A percentile compares a stretch with the other conserved stretches of the same genome.
phyloP scores from a whole-genome alignment of 805 yeast species.

The Candida hispaniensis region DNA sequence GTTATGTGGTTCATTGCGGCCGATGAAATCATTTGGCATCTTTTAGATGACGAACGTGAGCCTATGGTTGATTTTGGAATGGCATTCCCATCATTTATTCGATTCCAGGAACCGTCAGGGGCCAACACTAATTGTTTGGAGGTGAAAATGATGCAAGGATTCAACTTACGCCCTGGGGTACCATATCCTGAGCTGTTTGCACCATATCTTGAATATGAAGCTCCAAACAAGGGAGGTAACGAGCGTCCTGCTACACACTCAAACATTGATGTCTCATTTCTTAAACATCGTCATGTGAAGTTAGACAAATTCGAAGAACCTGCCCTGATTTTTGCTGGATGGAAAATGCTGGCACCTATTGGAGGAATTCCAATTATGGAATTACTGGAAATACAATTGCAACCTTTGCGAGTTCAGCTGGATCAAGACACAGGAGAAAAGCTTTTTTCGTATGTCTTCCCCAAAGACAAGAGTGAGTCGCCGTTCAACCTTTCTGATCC shows the following conservation, averaged over 20 bases:
- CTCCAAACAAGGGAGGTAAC: conserved; percentile 20
- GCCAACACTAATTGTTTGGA: conserved; percentile 52
- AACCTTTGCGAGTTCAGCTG: conserved; percentile 60
- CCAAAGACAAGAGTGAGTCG: conserved; percentile 30
- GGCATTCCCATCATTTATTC: conserved; percentile 47
- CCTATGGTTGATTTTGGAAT: conserved; percentile 66
- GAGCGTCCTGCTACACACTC: no score
- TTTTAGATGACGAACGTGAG: conserved; percentile 46
- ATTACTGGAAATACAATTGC: conserved; percentile 45
- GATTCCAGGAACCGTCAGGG: conserved; percentile 56
- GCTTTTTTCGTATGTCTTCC: conserved; percentile 61
- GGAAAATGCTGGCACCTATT: conserved; percentile 78
- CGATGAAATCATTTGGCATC: conserved; percentile 60
- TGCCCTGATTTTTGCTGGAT: conserved; percentile 38
- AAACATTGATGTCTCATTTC: background rate
- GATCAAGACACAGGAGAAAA: conserved; percentile 61
- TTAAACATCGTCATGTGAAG: conserved; percentile 4
- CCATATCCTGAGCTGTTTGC: conserved; percentile 62
- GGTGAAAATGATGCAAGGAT: conserved; percentile 54
- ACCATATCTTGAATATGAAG: conserved; percentile 32
- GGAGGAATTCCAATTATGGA: conserved; percentile 85
- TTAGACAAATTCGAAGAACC: conserved; percentile 20
- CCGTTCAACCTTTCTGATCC: conserved; percentile 22
- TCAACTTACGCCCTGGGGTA: conserved; percentile 48
- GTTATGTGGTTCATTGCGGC: conserved; percentile 46